Evolutionary conservation across 345 rosid genomes (phyloP).

Genomic region (Arabis hirsuta): DNA sequence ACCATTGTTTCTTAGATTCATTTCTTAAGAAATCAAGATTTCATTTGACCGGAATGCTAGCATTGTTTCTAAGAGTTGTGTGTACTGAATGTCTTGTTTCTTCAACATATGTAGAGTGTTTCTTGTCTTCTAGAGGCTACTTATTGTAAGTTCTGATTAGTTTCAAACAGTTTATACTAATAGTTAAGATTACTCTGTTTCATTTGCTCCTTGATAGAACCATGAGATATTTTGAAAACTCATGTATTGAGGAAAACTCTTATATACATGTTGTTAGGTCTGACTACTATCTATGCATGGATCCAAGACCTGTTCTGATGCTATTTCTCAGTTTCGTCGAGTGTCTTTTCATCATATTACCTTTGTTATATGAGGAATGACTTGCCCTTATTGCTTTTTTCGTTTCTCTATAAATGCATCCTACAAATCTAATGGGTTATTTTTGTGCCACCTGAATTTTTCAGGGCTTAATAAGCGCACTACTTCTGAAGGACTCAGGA

Average conservation of each 20-base stretch:
- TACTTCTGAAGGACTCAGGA: slow-evolving; percentile 65
- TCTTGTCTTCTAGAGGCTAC: neutral
- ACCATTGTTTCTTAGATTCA: neutral
- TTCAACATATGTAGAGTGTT: no score
- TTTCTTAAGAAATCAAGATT: neutral
- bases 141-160: neutral
- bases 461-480: slow-evolving; percentile 90
- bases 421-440: slow-evolving; percentile 1
- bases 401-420: no score
- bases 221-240: neutral
- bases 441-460: slow-evolving; percentile 25
- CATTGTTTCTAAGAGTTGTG: neutral
- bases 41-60: neutral
- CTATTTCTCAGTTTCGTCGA: slow-evolving; percentile 14
- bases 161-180: neutral
- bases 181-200: no score
- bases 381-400: no score
- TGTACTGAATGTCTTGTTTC: neutral
- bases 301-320: neutral
- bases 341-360: neutral
- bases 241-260: no score
- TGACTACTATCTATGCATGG: neutral
- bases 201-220: neutral
- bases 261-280: slow-evolving; percentile 1
- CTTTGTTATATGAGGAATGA: neutral